Evolutionary conservation across 2,329 filamentous ascomycete genomes (phyloP), one percentile per base, ranked within the genome.

Genomic region (Stachybotrys echinatus): DNA sequence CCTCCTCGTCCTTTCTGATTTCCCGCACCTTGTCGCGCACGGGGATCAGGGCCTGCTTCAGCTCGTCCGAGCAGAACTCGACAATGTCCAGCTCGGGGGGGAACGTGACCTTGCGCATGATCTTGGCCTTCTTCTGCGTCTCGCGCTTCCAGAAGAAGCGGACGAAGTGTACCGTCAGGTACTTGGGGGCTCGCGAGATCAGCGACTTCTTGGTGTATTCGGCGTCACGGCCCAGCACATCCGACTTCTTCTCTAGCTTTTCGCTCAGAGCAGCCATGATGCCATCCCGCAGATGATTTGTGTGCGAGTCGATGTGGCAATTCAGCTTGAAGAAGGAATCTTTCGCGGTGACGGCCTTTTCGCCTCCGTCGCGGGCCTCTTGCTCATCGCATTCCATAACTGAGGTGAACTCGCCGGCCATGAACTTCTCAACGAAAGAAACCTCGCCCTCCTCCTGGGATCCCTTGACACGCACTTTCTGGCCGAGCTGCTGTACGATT

Each of bases 51-150:
- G 88, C 82, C 64, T 86, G 85, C 67, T 84, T 87, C 54, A 99
- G 76, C 48, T 94, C 87, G 22, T 97, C 92, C 12, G 92, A 92
- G 70, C 94, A 99, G 70, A 96, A 96, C 65, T 99, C 94, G 20
- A 95, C 85, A 38, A 89, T 84, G 62, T 99, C 94, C 31, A 99
- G 76, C 70, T 99, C 94, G 47, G 89, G 85, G 6, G 92, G 92
- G 66, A 99, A 99, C 0, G 90, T 92, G 50, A 99, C 94, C 73
- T 97, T 99, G 66, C 92, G 89, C 89, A 99, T 92, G 61, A 99
- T 99, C 79, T 99, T 99, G 58, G 92, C 92, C 78, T 99, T 99
- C 76, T 97, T 97, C 70, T 95, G 87, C 4, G 89, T 91, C 58
- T 95, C 90, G 44, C 87, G 84, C 65, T 95, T 92, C 94, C 94